These are phyloP conservation scores for Solanum etuberosum DNA, from an alignment of 257 asterid genomes.

Conservation along the genomic window DNA sequence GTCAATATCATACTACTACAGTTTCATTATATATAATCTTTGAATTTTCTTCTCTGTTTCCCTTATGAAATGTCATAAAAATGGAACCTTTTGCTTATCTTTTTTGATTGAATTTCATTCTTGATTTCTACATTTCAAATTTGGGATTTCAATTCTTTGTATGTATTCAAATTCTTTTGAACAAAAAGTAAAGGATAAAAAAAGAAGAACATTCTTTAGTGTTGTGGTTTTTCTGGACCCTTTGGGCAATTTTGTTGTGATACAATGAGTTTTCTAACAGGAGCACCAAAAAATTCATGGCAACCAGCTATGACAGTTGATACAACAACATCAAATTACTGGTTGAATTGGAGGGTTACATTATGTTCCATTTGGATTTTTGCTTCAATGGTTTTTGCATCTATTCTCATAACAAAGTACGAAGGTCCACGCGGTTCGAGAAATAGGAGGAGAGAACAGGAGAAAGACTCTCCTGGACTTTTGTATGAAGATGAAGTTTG, in stretches of 20 bases:
- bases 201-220: background rate
- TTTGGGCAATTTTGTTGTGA: background rate
- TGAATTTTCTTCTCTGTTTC: background rate
- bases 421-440: slow-evolving; percentile 33
- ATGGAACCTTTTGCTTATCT: background rate
- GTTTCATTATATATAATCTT: slow-evolving; percentile 11
- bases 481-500: slow-evolving; percentile 48
- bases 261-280: slow-evolving; percentile 73
- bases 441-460: slow-evolving; percentile 10
- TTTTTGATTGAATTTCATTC: background rate
- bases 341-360: slow-evolving; percentile 88
- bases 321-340: slow-evolving; percentile 65
- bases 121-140: background rate
- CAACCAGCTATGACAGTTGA: slow-evolving; percentile 67
- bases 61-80: too few species aligned
- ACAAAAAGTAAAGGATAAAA: background rate
- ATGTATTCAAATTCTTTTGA: slow-evolving; percentile 6
- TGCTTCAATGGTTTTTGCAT: slow-evolving; percentile 52
- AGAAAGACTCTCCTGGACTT: slow-evolving; percentile 29
- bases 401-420: slow-evolving; percentile 52
- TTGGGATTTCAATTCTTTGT: background rate
- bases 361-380: slow-evolving; percentile 64
- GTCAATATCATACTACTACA: background rate
- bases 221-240: background rate
- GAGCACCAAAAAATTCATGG: slow-evolving; percentile 64